Conservation (phyloP, 768 basidiomycete species). For the Termitomyces sp. region DNA sequence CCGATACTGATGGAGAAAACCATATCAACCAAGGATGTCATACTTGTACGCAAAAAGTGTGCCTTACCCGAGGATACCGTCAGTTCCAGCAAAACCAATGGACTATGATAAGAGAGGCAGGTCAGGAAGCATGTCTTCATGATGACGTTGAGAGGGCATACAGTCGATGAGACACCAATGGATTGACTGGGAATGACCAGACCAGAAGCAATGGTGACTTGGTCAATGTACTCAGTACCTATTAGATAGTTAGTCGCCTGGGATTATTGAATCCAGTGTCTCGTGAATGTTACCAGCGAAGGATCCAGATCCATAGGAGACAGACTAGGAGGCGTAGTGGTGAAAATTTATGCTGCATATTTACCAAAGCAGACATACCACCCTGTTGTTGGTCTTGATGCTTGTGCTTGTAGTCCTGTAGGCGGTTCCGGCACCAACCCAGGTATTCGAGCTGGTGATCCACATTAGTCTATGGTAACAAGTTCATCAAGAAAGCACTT, state of each 20-base stretch:
- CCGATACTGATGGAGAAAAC: constrained; percentile 47
- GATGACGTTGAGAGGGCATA: constrained; percentile 1
- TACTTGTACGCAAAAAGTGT: constrained; percentile 6
- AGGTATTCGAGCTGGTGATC: constrained; percentile 57
- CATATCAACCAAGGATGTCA: constrained; percentile 1
- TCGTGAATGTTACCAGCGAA: constrained; percentile 41
- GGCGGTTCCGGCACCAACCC: constrained; percentile 50
- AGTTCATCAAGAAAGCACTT: not conserved
- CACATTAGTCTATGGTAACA: not conserved
- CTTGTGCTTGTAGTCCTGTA: constrained; percentile 54
- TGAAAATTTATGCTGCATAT: not conserved
- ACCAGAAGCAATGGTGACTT: constrained; percentile 46
- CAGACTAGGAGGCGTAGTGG: constrained; percentile 29
- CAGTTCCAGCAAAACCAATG: constrained; percentile 44
- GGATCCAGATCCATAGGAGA: constrained; percentile 57
- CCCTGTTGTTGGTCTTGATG: constrained; percentile 36
- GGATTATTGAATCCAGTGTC: not conserved
- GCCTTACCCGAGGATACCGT: constrained; percentile 61
- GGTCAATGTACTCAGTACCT: constrained; percentile 49
- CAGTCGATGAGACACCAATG: constrained; percentile 56
- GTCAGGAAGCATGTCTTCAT: not conserved
- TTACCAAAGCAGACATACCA: constrained; percentile 34
- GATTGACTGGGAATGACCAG: constrained; percentile 54
- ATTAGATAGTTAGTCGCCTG: not conserved
- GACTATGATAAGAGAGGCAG: constrained; percentile 18